phyloP scores from a whole-genome alignment of 1,139 yeast species.

The Meyerozyma sp. region DNA sequence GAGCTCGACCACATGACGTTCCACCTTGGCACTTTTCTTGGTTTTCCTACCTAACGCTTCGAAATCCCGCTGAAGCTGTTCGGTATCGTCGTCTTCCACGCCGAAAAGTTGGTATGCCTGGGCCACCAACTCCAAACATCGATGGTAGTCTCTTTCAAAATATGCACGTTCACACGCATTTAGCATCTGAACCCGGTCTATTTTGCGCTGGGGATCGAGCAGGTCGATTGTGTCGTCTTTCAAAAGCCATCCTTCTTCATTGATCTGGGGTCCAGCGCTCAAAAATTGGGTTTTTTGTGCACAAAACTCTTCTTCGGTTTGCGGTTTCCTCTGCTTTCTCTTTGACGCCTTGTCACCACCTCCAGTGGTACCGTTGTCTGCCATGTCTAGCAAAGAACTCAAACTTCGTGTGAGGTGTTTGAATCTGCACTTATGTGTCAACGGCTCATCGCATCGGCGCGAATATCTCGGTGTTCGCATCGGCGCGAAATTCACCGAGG shows the following conservation, averaged over 20 bases:
- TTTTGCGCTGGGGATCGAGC: conserved; percentile 23
- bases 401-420: too few species aligned
- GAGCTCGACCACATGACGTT: conserved; percentile 43
- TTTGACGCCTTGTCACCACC: neutral
- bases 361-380: neutral
- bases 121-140: conserved; percentile 34
- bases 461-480: neutral
- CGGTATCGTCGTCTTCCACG: conserved; percentile 17
- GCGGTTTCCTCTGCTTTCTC: conserved; percentile 43
- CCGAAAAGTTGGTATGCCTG: conserved; percentile 26
- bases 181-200: conserved; percentile 29
- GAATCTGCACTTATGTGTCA: too few species aligned
- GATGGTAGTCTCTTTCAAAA: conserved; percentile 37
- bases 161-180: conserved; percentile 49
- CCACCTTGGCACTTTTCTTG: conserved; percentile 31
- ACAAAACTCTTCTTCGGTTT: conserved; percentile 48
- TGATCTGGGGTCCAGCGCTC: conserved; percentile 45
- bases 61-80: conserved; percentile 19
- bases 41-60: conserved; percentile 19
- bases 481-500: neutral
- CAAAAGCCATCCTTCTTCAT: conserved; percentile 42
- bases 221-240: conserved; percentile 17
- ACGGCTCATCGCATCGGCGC: neutral
- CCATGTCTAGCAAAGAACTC: neutral
- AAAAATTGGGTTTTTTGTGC: conserved; percentile 41